These are phyloP conservation scores for Verruconis gallopava DNA, from an alignment of 2,329 filamentous ascomycete species.

Conservation along the genomic window DNA sequence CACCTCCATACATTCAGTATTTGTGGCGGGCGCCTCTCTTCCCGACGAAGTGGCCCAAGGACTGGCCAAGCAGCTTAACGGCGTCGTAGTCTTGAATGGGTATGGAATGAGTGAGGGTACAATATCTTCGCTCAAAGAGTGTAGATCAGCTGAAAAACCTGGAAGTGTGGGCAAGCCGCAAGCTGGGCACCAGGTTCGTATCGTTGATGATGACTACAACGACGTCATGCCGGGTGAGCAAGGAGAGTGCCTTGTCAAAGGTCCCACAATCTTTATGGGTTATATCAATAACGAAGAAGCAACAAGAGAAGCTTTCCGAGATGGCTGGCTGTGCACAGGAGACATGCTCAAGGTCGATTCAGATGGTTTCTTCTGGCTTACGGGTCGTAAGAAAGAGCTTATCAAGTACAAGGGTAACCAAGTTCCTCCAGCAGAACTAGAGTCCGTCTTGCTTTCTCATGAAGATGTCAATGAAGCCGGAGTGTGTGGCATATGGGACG, in stretches of 20 bases:
- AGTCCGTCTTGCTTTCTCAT: constrained; percentile 19
- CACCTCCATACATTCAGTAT: constrained; percentile 14
- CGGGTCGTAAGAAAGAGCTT: constrained; percentile 22
- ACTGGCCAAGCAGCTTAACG: constrained; percentile 11
- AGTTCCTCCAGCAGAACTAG: constrained; percentile 23
- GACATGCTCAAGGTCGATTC: constrained; percentile 17
- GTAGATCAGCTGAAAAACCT: constrained; percentile 11
- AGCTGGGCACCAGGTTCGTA: constrained; percentile 14
- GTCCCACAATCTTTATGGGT: constrained; percentile 18
- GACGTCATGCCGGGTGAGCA: constrained; percentile 18
- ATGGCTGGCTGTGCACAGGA: constrained; percentile 21
- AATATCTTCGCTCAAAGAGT: constrained; percentile 12
- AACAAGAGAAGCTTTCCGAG: constrained; percentile 16
- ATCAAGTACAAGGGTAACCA: constrained; percentile 23
- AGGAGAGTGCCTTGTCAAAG: constrained; percentile 18
- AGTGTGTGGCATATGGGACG: constrained; percentile 20
- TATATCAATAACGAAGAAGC: constrained; percentile 19
- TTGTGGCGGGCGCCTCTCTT: constrained; percentile 16
- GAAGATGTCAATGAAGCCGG: constrained; percentile 18
- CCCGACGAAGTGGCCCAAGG: constrained; percentile 11
- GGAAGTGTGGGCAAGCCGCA: constrained; percentile 15
- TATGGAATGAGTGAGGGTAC: constrained; percentile 17
- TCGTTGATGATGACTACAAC: constrained; percentile 19
- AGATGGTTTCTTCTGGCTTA: constrained; percentile 21
- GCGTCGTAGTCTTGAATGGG: constrained; percentile 14